A percentile compares a stretch with the other conserved stretches of the same genome.
Conservation (phyloP, 1,284 basidiomycete genomes). For the Cutaneotrichosporon sp. region DNA sequence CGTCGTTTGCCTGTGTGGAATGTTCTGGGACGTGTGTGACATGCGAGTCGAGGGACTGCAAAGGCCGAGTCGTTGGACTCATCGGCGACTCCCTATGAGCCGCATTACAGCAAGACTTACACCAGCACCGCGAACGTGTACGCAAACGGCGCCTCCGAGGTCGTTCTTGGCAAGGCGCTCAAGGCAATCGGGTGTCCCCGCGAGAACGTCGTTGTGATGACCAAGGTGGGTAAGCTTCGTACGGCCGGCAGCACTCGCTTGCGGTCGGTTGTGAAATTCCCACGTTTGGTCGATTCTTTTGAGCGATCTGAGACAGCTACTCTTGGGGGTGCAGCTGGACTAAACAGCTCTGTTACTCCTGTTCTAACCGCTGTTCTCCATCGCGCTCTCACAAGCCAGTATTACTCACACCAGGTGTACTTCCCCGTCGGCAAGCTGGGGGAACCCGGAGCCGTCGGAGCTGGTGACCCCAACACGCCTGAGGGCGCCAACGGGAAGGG, state of each 20-base stretch:
- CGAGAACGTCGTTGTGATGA: constrained; percentile 71
- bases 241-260: no score
- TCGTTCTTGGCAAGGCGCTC: constrained; percentile 73
- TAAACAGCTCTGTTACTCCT: no score
- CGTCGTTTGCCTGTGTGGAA: constrained; percentile 6
- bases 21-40: no score
- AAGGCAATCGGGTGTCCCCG: constrained; percentile 65
- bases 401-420: constrained; percentile 16
- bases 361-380: no score
- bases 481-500: constrained; percentile 51
- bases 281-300: no score
- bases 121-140: constrained; percentile 46
- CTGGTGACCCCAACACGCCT: constrained; percentile 2
- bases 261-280: no score
- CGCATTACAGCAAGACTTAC: background rate
- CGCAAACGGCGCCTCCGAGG: constrained; percentile 56
- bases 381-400: background rate
- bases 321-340: no score
- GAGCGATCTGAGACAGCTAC: no score
- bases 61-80: no score
- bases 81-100: no score
- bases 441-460: constrained; percentile 3
- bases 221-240: constrained; percentile 61
- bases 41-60: no score
- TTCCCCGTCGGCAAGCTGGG: constrained; percentile 16